phyloP scores from a whole-genome alignment of 2,329 filamentous ascomycete species.

The Talaromyces verruculosus region DNA sequence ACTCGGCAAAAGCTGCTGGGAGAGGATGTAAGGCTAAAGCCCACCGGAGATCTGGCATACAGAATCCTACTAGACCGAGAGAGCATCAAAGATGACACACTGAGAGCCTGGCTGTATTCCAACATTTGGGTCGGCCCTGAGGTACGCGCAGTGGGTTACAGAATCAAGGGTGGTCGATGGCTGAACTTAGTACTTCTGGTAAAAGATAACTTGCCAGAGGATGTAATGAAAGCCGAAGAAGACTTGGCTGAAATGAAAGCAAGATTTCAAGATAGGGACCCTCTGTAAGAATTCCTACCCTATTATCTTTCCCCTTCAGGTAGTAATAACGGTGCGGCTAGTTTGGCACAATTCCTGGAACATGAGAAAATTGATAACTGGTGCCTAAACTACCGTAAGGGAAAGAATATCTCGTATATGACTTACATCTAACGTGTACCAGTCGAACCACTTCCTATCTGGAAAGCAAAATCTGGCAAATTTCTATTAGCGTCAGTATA shows the following conservation, averaged over 20 bases:
- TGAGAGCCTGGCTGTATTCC: neutral
- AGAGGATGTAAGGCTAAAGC: neutral
- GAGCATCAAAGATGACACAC: neutral
- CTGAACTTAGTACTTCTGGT: neutral
- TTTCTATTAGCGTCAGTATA: neutral
- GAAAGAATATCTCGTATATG: neutral
- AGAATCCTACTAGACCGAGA: neutral
- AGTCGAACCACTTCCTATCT: neutral
- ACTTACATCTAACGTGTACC: neutral
- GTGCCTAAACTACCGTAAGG: neutral
- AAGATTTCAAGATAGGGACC: neutral
- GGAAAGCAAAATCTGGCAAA: neutral
- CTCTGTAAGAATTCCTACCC: neutral
- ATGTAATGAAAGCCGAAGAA: neutral
- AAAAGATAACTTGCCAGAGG: neutral
- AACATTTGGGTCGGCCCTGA: slow-evolving; percentile 1
- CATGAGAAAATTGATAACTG: neutral
- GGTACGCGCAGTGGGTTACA: neutral
- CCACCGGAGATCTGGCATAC: neutral
- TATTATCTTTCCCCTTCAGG: neutral
- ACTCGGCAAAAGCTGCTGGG: neutral
- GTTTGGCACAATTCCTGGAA: neutral
- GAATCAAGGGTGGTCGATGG: neutral
- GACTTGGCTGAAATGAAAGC: neutral
- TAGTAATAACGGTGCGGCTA: neutral